These are phyloP conservation scores for Fagus crenata DNA, from an alignment of 306 rosid species.

Conservation along the genomic window DNA sequence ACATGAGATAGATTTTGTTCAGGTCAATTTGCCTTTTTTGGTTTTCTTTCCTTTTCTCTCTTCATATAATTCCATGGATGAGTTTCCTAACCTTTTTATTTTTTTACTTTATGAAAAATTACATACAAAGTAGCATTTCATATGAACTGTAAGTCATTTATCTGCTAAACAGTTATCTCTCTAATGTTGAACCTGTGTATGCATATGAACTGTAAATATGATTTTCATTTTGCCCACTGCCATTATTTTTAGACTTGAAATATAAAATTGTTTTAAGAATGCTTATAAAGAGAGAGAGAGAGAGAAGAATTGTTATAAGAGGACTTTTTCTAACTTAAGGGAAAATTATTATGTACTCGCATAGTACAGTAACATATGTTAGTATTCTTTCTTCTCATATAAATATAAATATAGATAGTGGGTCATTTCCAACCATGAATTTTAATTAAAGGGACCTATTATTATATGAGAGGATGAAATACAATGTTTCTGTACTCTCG, in stretches of 20 bases:
- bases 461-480: too few species aligned
- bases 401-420: too few species aligned
- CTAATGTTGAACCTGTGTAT: background rate
- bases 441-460: too few species aligned
- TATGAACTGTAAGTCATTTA: background rate
- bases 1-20: slow-evolving; percentile 4
- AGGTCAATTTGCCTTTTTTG: background rate
- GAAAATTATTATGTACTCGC: too few species aligned
- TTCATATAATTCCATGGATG: background rate
- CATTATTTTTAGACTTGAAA: slow-evolving; percentile 5
- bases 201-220: background rate
- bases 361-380: too few species aligned
- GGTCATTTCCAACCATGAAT: too few species aligned
- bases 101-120: too few species aligned
- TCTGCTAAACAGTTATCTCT: background rate
- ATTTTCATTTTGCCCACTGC: background rate
- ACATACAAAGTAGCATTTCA: background rate
- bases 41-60: background rate
- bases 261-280: background rate
- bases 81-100: background rate
- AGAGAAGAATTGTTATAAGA: background rate
- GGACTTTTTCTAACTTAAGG: background rate
- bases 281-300: background rate
- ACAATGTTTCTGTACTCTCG: too few species aligned
- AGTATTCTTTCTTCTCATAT: too few species aligned